Conservation (phyloP, 177 flowering plant genomes). For the Tripterygium wilfordii region DNA sequence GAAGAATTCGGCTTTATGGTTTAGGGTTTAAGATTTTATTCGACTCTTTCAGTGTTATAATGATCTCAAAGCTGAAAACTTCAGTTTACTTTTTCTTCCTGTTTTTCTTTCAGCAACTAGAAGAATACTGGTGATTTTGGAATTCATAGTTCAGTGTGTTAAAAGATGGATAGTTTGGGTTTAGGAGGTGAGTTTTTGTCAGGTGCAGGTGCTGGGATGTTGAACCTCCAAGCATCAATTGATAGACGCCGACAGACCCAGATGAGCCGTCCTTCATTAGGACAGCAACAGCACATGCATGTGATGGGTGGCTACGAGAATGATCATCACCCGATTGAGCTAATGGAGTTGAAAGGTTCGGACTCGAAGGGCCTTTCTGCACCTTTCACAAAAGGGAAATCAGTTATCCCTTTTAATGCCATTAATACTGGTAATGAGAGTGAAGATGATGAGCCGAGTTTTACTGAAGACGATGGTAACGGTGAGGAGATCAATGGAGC, state of each 20-base stretch:
- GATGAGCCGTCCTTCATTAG: slow-evolving; percentile 13
- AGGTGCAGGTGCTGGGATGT: slow-evolving; percentile 23
- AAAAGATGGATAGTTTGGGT: slow-evolving; percentile 35
- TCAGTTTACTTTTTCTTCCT: neutral
- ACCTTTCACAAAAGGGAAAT: slow-evolving; percentile 33
- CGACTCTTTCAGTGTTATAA: no score
- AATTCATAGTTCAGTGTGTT: slow-evolving; percentile 1
- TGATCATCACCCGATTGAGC: slow-evolving; percentile 22
- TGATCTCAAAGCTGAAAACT: no score
- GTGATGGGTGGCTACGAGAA: slow-evolving; percentile 18
- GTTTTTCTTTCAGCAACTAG: neutral
- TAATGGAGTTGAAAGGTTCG: slow-evolving; percentile 18
- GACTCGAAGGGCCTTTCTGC: slow-evolving; percentile 14
- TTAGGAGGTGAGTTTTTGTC: slow-evolving; percentile 42
- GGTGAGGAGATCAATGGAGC: slow-evolving; percentile 18
- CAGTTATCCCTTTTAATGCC: slow-evolving; percentile 3
- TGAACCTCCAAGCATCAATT: slow-evolving; percentile 38
- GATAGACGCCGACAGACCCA: slow-evolving; percentile 26
- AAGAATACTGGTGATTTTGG: neutral
- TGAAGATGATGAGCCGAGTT: slow-evolving; percentile 54
- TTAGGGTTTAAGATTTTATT: no score
- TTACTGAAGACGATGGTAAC: slow-evolving; percentile 36
- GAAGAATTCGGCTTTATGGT: no score
- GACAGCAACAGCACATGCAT: slow-evolving; percentile 27
- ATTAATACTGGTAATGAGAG: slow-evolving; percentile 19